Evolutionary conservation across 768 basidiomycete genomes (phyloP), one percentile per base, ranked within the genome.

Genomic region (Cystofilobasidium bisporidii): DNA sequence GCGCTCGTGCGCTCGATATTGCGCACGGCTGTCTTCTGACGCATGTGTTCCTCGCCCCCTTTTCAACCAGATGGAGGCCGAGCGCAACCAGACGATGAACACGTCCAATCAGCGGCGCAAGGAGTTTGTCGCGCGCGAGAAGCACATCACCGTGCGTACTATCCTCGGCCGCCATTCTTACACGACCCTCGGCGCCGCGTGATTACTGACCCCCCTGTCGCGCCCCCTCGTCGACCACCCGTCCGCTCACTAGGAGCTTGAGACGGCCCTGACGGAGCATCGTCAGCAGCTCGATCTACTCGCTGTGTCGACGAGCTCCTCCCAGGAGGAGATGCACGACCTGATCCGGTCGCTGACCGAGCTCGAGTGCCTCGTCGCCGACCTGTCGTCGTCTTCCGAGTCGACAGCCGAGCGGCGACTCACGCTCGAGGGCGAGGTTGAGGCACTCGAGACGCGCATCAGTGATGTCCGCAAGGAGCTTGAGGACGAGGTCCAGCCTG

Each of bases 271-370:
- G 8, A 82, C 86, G 0, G 83, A 86, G 65, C 81, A 83, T 3
- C 85, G 84, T 64, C 88, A 89, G 70, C 77, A 81, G 9, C 79
- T 88, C 5, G 85, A 88, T n/a, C 86, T 88, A 6, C 80, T 87
- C 61, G 78, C 79, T 14, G 79, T 87, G 38, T 84, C 85, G 2
- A 86, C 88, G 22, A 81, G 85, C 70, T 89, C 92, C 61, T 82
- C 85, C 2, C 88, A 89, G 71, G 77, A 82, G 20, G 94, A 99
- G 74, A 82, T 96, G 62, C 86, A 86, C 2, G 94, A 98, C 72
- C 85, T 92, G 48, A 82, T 91, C 53, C 85, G 89, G 30, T 81
- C 87, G 0, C 83, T 86, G 28, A 94, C 92, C 2, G 89, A 96
- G 74, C 80, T 97, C 24, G 85, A 91, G 72, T 94, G 92, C 72